phyloP scores from a whole-genome alignment of 257 asterid genomes.

The Schizonepeta tenuifolia region DNA sequence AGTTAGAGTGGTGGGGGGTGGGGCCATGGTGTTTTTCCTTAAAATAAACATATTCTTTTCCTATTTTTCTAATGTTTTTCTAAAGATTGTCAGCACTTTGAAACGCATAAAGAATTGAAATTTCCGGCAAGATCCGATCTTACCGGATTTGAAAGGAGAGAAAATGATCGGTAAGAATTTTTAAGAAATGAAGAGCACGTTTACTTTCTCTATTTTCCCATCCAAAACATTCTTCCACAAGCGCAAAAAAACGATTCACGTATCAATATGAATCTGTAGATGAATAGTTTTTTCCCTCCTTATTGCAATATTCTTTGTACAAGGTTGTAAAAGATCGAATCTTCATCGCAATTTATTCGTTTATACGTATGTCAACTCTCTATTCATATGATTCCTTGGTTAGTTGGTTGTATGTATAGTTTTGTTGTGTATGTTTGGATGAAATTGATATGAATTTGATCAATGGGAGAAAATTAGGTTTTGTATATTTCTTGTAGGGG shows the following conservation, averaged over 20 bases:
- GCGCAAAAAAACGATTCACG: conserved; percentile 41
- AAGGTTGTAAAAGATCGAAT: background rate
- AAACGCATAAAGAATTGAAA: conserved; percentile 15
- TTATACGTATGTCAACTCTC: background rate
- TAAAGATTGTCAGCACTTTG: conserved; percentile 25
- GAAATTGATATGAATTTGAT: conserved; percentile 8
- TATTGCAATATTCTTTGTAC: conserved; percentile 11
- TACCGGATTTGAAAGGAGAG: conserved; percentile 33
- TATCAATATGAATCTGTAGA: conserved; percentile 24
- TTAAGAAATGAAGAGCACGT: conserved; percentile 55
- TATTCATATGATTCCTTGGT: background rate
- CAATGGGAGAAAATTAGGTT: conserved; percentile 12
- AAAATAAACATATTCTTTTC: background rate
- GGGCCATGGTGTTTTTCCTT: conserved; percentile 10
- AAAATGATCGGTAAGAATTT: conserved; percentile 33
- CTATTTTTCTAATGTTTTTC: conserved; percentile 1
- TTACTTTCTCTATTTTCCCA: conserved; percentile 39
- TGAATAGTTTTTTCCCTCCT: background rate
- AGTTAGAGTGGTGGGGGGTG: conserved; percentile 17
- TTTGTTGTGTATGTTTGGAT: background rate
- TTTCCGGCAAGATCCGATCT: conserved; percentile 44
- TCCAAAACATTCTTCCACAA: conserved; percentile 58
- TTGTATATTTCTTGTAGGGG: background rate
- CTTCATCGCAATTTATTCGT: background rate
- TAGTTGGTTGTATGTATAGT: conserved; percentile 8